These are phyloP conservation scores for Fomitopsis pinicola DNA, from an alignment of 1,284 basidiomycete species.

Conservation along the genomic window DNA sequence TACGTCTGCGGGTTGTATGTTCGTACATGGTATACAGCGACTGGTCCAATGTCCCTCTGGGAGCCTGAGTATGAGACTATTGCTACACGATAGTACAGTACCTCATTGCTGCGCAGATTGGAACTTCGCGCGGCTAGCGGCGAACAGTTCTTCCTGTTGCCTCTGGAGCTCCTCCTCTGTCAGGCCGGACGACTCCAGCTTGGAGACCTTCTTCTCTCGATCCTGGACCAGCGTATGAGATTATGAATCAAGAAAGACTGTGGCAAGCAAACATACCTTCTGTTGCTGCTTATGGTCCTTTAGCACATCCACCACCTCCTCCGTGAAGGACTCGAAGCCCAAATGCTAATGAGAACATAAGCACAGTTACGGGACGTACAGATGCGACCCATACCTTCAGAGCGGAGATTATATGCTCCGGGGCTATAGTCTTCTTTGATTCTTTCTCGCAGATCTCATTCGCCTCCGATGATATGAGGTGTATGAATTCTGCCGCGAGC, in stretches of 20 bases:
- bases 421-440: slow-evolving; percentile 99
- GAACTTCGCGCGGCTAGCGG: slow-evolving; percentile 77
- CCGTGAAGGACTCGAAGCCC: slow-evolving; percentile 85
- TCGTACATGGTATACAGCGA: slow-evolving; percentile 19
- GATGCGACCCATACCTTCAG: slow-evolving; percentile 62
- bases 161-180: slow-evolving; percentile 87
- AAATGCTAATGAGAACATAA: slow-evolving; percentile 50
- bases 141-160: slow-evolving; percentile 90
- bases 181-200: slow-evolving; percentile 87
- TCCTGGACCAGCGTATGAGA: slow-evolving; percentile 44
- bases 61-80: neutral
- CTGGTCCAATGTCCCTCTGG: slow-evolving; percentile 17
- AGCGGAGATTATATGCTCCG: slow-evolving; percentile 93
- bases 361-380: neutral
- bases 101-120: slow-evolving; percentile 42
- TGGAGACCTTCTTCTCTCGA: slow-evolving; percentile 84
- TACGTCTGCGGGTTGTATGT: slow-evolving; percentile 10
- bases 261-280: slow-evolving; percentile 54
- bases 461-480: slow-evolving; percentile 94
- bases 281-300: slow-evolving; percentile 95
- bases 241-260: slow-evolving; percentile 8
- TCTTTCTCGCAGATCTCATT: slow-evolving; percentile 98
- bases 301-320: slow-evolving; percentile 88
- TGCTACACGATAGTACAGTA: neutral
- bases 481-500: slow-evolving; percentile 84